Percentiles rank a stretch among this genome's conserved stretches.
phyloP scores from a whole-genome alignment of 2,329 filamentous ascomycete species.

The Chaetomium strumarium region DNA sequence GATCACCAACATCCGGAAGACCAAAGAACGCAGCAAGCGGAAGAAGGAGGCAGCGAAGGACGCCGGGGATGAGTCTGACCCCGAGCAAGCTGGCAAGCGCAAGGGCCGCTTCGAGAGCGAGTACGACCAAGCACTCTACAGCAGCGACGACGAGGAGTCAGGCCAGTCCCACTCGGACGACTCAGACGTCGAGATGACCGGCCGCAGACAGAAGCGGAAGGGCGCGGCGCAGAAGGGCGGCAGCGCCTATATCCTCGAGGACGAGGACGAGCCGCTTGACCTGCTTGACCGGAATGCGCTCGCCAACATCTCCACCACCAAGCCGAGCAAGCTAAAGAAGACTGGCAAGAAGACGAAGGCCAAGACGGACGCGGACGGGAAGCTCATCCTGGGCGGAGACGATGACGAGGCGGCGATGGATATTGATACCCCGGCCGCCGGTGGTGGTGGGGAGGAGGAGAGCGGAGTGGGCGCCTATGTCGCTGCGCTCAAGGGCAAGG shows the following conservation, averaged over 20 bases:
- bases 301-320: slow-evolving; percentile 88
- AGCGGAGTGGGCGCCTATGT: slow-evolving; percentile 64
- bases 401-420: slow-evolving; percentile 57
- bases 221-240: slow-evolving; percentile 51
- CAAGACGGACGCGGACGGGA: slow-evolving; percentile 70
- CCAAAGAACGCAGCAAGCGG: slow-evolving; percentile 82
- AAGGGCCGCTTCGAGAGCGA: slow-evolving; percentile 77
- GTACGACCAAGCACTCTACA: slow-evolving; percentile 94
- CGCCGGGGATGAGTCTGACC: slow-evolving; percentile 49
- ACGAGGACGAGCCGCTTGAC: slow-evolving; percentile 91
- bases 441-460: slow-evolving; percentile 35
- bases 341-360: slow-evolving; percentile 57
- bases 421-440: slow-evolving; percentile 37
- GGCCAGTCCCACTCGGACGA: slow-evolving; percentile 46
- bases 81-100: slow-evolving; percentile 41
- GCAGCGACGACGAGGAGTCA: slow-evolving; percentile 53
- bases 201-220: slow-evolving; percentile 36
- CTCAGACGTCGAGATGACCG: slow-evolving; percentile 52
- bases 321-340: slow-evolving; percentile 62
- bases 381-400: slow-evolving; percentile 65
- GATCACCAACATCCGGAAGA: slow-evolving; percentile 91
- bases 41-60: slow-evolving; percentile 68
- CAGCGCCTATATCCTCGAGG: slow-evolving; percentile 84
- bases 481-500: slow-evolving; percentile 61
- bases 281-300: slow-evolving; percentile 83